Base-by-base conservation (phyloP, 768 basidiomycete species). In the Phlebiopsis flavidoalba region DNA sequence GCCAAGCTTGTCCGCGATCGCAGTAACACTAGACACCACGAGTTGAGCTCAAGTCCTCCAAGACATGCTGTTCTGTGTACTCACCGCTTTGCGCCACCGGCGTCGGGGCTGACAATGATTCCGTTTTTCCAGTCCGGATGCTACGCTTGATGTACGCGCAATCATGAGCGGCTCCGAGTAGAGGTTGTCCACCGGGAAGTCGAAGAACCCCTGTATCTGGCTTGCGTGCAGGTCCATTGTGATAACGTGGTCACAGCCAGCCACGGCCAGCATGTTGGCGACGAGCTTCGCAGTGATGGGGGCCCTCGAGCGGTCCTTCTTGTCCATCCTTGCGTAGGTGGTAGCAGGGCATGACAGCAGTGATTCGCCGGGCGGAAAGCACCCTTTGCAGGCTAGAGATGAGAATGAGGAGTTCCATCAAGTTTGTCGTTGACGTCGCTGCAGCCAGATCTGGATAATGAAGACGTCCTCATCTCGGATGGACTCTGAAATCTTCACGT, bases 151-250 rank as follows among this genome's bases (percentile, higher is more conserved):
- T 94, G 76, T 94, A 98, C 17, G 89, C 80, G 89, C 80, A 64
- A 97, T 80, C 91, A 98, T 96, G 62, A 95, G 79, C 1, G 97
- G 94, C 72, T 99, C 96, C 40, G 93, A 95, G 77, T 89, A 98
- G 49, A 98, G 80, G 73, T 98, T 98, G 77, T 98, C 96, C 26
- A 97, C 95, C 8, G 96, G 96, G 65, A 98, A 93, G 73, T 98
- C 95, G 73, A 98, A 98, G 80, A 98, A 98, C 7, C 96, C 96
- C 71, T 98, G 96, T 62, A 98, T 98, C 77, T 98, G 96, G 68
- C 90, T 91, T 46, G 96, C 95, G 70, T 98, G 96, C 54, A 98
- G 78, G 73, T 98, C 95, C 90, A 98, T 96, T n/a, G 96, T 98
- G 66, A 99, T 98, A 69, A 99, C 89, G 71, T 98, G 96, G 75